Conservation (phyloP, 2,329 filamentous ascomycete genomes). For the Zymoseptoria passerinii region DNA sequence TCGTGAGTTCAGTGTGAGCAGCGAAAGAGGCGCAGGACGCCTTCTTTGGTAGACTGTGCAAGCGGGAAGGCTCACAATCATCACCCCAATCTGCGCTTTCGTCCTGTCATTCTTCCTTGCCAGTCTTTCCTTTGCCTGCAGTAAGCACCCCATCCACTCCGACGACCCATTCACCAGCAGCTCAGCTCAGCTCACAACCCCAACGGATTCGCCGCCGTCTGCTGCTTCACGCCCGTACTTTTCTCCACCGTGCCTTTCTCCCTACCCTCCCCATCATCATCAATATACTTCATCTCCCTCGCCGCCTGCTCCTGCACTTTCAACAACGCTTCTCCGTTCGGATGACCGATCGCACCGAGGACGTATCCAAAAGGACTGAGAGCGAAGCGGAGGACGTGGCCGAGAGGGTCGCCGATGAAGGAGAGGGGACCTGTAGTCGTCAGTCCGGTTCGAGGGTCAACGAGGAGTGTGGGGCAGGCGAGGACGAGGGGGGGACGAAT, state of each 20-base stretch:
- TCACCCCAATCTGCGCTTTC: background rate
- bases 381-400: constrained; percentile 26
- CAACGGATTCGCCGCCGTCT: constrained; percentile 30
- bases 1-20: background rate
- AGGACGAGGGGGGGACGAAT: background rate
- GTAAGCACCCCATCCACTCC: background rate
- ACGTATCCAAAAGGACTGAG: constrained; percentile 26
- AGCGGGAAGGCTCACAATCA: background rate
- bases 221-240: constrained; percentile 29
- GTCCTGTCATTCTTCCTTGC: background rate
- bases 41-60: background rate
- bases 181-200: constrained; percentile 20
- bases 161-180: background rate
- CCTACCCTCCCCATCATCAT: background rate
- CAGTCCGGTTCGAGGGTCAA: too few species aligned
- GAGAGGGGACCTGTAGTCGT: constrained; percentile 22
- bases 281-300: constrained; percentile 19
- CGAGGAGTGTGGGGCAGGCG: background rate
- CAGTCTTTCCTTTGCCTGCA: background rate
- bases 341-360: constrained; percentile 23
- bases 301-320: constrained; percentile 16
- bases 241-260: constrained; percentile 8
- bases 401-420: constrained; percentile 27
- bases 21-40: background rate
- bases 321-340: constrained; percentile 23